Percentiles rank a stretch among this genome's conserved stretches.
phyloP scores from a whole-genome alignment of 176 grass and related monocot species.

The Cenchrus fungigraminus region DNA sequence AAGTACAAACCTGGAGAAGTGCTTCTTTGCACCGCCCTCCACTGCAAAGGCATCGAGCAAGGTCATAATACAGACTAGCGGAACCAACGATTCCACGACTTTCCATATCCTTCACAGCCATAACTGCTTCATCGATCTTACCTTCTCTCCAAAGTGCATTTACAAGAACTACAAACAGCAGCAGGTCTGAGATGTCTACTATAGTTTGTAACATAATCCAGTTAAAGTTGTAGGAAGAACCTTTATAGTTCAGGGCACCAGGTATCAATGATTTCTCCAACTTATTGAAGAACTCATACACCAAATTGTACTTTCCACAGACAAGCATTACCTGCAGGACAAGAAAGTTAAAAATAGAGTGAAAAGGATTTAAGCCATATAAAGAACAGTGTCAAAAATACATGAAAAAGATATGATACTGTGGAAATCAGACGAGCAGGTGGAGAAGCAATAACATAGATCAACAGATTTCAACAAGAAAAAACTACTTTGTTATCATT shows the following conservation, averaged over 20 bases:
- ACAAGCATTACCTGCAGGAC: constrained; percentile 84
- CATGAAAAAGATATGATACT: constrained; percentile 20
- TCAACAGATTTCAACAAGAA: constrained; percentile 7
- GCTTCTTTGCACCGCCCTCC: constrained; percentile 85
- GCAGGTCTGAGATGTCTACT: constrained; percentile 25
- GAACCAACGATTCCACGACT: constrained; percentile 86
- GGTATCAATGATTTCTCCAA: constrained; percentile 72
- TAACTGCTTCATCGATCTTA: constrained; percentile 77
- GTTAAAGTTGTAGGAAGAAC: constrained; percentile 44
- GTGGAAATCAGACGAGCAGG: background rate
- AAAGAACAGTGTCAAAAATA: constrained; percentile 21
- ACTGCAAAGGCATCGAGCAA: constrained; percentile 95
- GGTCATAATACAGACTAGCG: constrained; percentile 94
- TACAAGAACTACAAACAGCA: constrained; percentile 70
- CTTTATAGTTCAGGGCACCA: constrained; percentile 90
- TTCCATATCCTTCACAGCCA: constrained; percentile 96
- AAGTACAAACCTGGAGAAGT: constrained; percentile 74
- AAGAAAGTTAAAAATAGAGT: constrained; percentile 31
- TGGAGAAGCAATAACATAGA: constrained; percentile 2
- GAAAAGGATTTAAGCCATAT: constrained; percentile 22
- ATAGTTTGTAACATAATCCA: constrained; percentile 24
- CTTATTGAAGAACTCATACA: constrained; percentile 92
- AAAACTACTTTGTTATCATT: background rate
- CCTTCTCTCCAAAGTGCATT: constrained; percentile 97
- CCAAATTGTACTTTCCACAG: constrained; percentile 94